Base-by-base conservation (phyloP, 805 yeast genomes). In the Wickerhamomyces kurtzmanii region DNA sequence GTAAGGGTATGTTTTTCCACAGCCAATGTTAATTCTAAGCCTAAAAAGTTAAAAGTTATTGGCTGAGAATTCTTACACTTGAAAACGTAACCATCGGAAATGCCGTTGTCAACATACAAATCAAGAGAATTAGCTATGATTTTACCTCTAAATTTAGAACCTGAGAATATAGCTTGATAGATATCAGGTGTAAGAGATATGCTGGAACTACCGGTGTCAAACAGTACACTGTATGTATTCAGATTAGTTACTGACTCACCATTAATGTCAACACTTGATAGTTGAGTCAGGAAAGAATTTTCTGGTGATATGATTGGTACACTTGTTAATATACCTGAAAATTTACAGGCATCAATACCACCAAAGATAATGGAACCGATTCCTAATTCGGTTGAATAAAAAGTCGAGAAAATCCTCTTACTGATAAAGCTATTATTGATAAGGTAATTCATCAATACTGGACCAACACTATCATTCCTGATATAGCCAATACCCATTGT, bases 81-180 rank as follows among this genome's bases (percentile, higher is more conserved):
- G 34, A 45, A 40, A 12, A 47, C 26, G 37, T 65, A 66, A 36
- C 59, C 66, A 10, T 40, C 27, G 4, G 50, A 26, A 5, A 53
- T 46, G 10, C 59, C 65, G n/a, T n/a, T n/a, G n/a, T n/a, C n/a
- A n/a, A n/a, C n/a, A n/a, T n/a, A n/a, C n/a, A n/a, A n/a, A n/a
- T n/a, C n/a, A n/a, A n/a, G n/a, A n/a, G n/a, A n/a, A n/a, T n/a
- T n/a, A n/a, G n/a, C n/a, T n/a, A n/a, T n/a, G n/a, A n/a, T n/a
- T n/a, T n/a, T n/a, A n/a, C n/a, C n/a, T n/a, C n/a, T n/a, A n/a
- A n/a, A n/a, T n/a, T n/a, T n/a, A n/a, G n/a, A n/a, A n/a, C n/a
- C n/a, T n/a, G n/a, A n/a, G n/a, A n/a, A n/a, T n/a, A n/a, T n/a
- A n/a, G n/a, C n/a, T n/a, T n/a, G n/a, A n/a, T n/a, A n/a, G n/a